Evolutionary conservation across 805 yeast genomes (phyloP).

Genomic region (Wickerhamomyces silvicola): DNA sequence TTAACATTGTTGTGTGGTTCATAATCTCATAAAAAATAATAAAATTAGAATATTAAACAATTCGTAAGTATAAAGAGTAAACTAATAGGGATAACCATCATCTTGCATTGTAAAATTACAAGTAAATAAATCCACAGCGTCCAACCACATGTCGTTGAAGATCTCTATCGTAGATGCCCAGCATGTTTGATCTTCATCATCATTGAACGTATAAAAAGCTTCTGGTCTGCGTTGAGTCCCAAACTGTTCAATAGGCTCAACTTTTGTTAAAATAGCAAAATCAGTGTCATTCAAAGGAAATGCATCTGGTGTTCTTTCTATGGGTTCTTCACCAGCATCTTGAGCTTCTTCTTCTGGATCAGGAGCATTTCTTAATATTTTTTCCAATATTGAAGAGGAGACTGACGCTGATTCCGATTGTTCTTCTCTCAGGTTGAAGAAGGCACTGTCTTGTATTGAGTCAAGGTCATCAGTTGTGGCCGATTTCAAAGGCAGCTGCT

Average conservation of each 20-base stretch:
- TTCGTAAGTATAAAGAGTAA: too few relatives aligned
- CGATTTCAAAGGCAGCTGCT: background rate
- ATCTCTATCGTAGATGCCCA: constrained; percentile 1
- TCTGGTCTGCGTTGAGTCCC: too few relatives aligned
- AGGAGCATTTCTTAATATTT: background rate
- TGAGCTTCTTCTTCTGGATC: background rate
- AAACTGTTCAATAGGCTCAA: background rate
- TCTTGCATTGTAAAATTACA: background rate
- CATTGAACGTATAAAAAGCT: background rate
- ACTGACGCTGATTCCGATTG: constrained; percentile 4
- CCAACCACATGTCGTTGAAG: background rate
- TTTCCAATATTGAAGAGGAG: constrained; percentile 3
- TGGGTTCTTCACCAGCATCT: background rate
- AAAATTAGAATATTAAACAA: too few relatives aligned
- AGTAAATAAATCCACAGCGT: background rate
- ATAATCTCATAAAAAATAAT: too few relatives aligned
- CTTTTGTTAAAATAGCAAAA: background rate
- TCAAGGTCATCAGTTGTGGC: background rate
- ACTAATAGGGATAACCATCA: too few relatives aligned
- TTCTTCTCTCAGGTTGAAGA: constrained; percentile 1
- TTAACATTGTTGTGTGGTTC: background rate
- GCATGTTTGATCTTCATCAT: constrained; percentile 4
- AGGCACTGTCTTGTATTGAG: constrained; percentile 8
- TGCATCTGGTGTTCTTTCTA: constrained; percentile 8
- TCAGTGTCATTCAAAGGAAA: constrained; percentile 9